Evolutionary conservation across 2,329 filamentous ascomycete species (phyloP), one percentile per base, ranked within the genome.

Genomic region (Paraconiothyrium brasiliense): DNA sequence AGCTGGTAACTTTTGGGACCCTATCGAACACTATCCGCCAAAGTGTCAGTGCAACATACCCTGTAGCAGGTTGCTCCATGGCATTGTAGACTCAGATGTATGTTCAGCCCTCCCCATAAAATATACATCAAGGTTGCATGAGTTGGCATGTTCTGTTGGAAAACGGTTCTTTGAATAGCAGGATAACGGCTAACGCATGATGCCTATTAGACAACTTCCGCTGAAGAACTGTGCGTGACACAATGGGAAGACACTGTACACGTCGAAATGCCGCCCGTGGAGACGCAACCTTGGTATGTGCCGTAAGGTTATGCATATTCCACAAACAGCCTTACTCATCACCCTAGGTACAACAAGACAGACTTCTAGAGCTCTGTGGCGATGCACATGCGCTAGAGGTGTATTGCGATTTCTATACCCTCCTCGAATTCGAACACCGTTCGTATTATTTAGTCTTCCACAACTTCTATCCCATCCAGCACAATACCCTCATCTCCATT

Each of bases 401-500:
- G 6, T 13, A 24, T 24, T 46, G 43, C 20, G 4, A 13, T 46
- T 20, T 22, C 20, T 8, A 47, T 24, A 14, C 16, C 6, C 47
- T 44, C 46, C 46, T 35, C 37, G n/a, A 41, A 49, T 10, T n/a
- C 51, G 20, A 22, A 46, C 43, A 20, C 39, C 39, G 3, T 46
- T 22, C 20, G 20, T 24, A 41, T 41, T 14, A 24, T 3, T 20
- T 46, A 68, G 46, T 68, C 66, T 48, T 68, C 66, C 13, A 68
- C 62, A 44, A 68, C 57, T 47, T 68, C 66, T 24, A 68, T 64
- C 11, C 66, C 66, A 47, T 68, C 64, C n/a, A 68, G 6, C 16
- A 66, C 60, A 22, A 60, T 24, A 1, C 56, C 57, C 14, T 51
- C 60, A 11, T n/a, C 52, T 3, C 78, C 77, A n/a, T 62, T 64